phyloP scores from a whole-genome alignment of 1,139 yeast species.

The Kodamaea fungicola region DNA sequence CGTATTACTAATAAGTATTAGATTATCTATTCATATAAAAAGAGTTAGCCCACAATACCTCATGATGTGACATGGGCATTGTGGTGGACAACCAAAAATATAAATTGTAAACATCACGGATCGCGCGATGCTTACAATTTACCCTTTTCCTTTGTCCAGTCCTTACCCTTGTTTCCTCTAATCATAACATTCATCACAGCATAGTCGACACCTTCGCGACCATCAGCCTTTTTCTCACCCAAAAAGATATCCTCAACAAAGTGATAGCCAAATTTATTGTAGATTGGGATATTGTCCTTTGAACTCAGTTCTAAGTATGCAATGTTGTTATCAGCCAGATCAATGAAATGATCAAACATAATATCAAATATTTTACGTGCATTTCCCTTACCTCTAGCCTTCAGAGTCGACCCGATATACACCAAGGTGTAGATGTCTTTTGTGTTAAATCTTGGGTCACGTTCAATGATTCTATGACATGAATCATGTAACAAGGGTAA shows the following conservation, averaged over 20 bases:
- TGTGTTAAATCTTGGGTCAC: constrained; percentile 33
- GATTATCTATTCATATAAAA: too few relatives aligned
- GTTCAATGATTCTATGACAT: constrained; percentile 32
- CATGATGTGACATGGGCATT: too few relatives aligned
- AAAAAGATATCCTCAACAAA: constrained; percentile 48
- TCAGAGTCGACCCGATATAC: constrained; percentile 55
- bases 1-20: too few relatives aligned
- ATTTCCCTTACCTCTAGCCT: constrained; percentile 67
- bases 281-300: constrained; percentile 52
- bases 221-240: constrained; percentile 34
- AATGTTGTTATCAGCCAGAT: constrained; percentile 36
- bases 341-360: constrained; percentile 52
- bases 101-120: constrained; percentile 1
- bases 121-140: constrained; percentile 3
- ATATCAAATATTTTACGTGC: constrained; percentile 56
- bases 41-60: too few relatives aligned
- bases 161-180: constrained; percentile 29
- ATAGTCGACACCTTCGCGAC: constrained; percentile 42
- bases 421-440: constrained; percentile 55
- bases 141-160: constrained; percentile 8
- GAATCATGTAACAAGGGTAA: constrained; percentile 55
- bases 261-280: constrained; percentile 54
- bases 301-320: constrained; percentile 61
- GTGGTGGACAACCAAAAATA: neutral
- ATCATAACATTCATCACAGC: constrained; percentile 61